Base-by-base conservation (phyloP, 306 rosid species). In the Lathyrus sativus region DNA sequence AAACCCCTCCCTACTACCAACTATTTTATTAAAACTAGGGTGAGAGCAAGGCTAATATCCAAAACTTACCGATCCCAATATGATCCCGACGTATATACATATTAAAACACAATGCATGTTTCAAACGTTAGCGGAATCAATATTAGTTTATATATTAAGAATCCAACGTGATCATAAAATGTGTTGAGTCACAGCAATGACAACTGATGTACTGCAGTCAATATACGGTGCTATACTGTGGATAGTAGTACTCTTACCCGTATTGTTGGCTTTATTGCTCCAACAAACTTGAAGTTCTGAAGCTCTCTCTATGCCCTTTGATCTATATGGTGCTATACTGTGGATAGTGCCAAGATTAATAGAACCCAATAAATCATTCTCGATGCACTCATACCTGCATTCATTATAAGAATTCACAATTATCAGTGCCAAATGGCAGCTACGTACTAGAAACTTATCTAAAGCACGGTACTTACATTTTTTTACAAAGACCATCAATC, bases 271-370 rank as follows among this genome's bases (percentile, higher is more conserved):
- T 80, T 68, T 82, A 74, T 81, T 74, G 81, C 55, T 80, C 89
- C 90, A 85, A 73, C 81, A 78, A 77, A 60, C 76, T 51, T 82
- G 65, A 73, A 90, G 89, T 58, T 90, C 92, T n/a, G 88, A 74
- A 29, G 99, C 99, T 78, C 71, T 87, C 88, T 95, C 99, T 5
- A 95, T 87, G 65, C 99, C 99, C 62, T 85, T 88, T 58, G 99
- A 90, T 82, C 67, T 85, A 81, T 90, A 95, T 37, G 99, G 96
- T 74, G 99, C 96, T 61, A 95, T 95, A 63, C 63, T 81, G 76
- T 90, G 96, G 65, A 67, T 70, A 19, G 87, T 74, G n/a, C 90
- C 90, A 43, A 81, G 72, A 70, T 80, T 75, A 37, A 90, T 76
- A 71, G 95, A 78, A 61, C 84, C 96, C 89, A 95, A 74, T 66